Evolutionary conservation across 805 yeast species (phyloP).

Genomic region (Helenozyma rhizophorensis): DNA sequence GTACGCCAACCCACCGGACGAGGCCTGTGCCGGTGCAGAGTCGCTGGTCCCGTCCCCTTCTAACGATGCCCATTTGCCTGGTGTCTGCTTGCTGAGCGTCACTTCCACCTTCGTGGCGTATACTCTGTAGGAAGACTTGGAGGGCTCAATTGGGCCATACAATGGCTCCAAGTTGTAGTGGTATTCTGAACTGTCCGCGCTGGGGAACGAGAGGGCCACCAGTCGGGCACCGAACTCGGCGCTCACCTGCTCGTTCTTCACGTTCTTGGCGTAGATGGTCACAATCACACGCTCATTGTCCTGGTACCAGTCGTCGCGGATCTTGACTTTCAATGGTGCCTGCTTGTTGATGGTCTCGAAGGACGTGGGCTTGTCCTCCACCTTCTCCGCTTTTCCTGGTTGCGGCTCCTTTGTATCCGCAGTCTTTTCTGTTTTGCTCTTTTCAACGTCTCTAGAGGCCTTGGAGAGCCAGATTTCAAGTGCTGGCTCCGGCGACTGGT

Average conservation of each 20-base stretch:
- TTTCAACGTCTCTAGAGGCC: conserved; percentile 27
- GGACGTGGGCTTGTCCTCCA: conserved; percentile 18
- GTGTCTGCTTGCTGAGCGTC: conserved; percentile 43
- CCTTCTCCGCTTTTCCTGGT: neutral
- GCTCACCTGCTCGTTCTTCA: conserved; percentile 46
- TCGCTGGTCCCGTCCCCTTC: conserved; percentile 34
- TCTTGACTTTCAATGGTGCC: conserved; percentile 36
- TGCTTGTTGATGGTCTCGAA: conserved; percentile 32
- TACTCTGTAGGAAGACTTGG: conserved; percentile 43
- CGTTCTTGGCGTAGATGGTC: conserved; percentile 65
- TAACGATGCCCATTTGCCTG: conserved; percentile 52
- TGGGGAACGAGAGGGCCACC: conserved; percentile 44
- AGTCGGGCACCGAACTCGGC: conserved; percentile 36
- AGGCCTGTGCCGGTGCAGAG: conserved; percentile 3
- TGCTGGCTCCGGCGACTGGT: conserved; percentile 43
- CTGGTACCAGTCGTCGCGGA: conserved; percentile 57
- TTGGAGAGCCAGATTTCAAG: conserved; percentile 45
- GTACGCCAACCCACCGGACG: conserved; percentile 29
- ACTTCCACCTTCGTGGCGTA: conserved; percentile 76
- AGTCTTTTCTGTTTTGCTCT: conserved; percentile 4
- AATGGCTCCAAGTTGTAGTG: conserved; percentile 53
- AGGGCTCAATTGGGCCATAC: conserved; percentile 46
- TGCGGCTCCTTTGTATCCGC: conserved; percentile 1
- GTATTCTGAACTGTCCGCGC: conserved; percentile 50
- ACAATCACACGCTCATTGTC: conserved; percentile 51